Percentiles rank a stretch among this genome's conserved stretches.
These are phyloP conservation scores for Aristolochia contorta DNA, from an alignment of 164 flowering plant species.

Conservation along the genomic window DNA sequence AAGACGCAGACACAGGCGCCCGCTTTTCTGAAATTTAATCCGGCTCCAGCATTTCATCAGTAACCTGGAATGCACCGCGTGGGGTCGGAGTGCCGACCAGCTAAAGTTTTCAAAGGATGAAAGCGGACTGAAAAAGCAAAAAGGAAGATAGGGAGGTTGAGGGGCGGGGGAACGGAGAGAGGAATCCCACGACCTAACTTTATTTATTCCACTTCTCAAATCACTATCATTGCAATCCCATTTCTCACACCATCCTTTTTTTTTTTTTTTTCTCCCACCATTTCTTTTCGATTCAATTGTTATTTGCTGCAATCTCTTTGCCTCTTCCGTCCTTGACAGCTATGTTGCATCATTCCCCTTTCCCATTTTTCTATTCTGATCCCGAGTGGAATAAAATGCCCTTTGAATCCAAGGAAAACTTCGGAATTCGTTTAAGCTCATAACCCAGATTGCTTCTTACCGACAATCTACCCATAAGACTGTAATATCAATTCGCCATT, in stretches of 20 bases:
- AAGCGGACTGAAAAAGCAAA: constrained; percentile 10
- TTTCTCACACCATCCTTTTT: neutral
- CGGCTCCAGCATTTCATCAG: neutral
- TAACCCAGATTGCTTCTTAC: neutral
- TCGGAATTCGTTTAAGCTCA: neutral
- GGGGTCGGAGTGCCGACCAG: neutral
- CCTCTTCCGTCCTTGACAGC: constrained; percentile 10
- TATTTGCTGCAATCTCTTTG: neutral
- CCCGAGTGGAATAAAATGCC: neutral
- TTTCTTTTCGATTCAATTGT: constrained; percentile 1
- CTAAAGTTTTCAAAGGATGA: constrained; percentile 4
- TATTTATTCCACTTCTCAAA: constrained; percentile 10
- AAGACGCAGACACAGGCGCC: neutral
- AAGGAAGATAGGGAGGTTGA: neutral
- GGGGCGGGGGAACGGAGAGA: neutral
- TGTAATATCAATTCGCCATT: no score
- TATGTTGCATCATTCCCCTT: constrained; percentile 5
- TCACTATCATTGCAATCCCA: constrained; percentile 6
- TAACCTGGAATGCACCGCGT: neutral
- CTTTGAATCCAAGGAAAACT: neutral
- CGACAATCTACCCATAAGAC: no score
- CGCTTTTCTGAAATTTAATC: neutral
- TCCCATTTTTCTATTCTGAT: neutral
- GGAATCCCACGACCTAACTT: constrained; percentile 12
- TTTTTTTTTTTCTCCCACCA: neutral